Base-by-base conservation (phyloP, 768 basidiomycete species). In the Chalciporus piperatus region DNA sequence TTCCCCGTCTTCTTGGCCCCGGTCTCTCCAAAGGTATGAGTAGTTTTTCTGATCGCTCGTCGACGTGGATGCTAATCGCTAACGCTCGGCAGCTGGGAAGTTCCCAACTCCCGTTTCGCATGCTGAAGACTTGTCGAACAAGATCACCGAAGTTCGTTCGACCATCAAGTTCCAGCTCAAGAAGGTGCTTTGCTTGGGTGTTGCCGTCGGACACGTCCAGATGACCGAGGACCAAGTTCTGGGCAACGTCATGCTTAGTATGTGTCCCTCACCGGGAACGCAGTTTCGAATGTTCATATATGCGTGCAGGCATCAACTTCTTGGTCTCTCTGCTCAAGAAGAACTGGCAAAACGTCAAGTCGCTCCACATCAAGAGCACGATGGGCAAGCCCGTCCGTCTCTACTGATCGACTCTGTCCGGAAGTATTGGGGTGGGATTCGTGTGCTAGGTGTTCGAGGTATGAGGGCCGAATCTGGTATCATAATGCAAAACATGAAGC, bases 91-190 rank as follows among this genome's bases (percentile, higher is more conserved):
- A 93, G 94, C 97, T 67, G 96, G 95, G 70, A 98, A 98, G 72
- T 98, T 98, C 89, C 96, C 95, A 45, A 98, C 96, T 50, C 95
- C 97, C 62, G 84, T 99, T 70, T 87, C 92, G 17, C 92, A 94
- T 72, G 69, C 80, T 27, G 97, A 99, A 68, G 96, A 98, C 74
- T 76, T 99, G 49, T 63, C 66, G 68, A 88, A 84, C 79, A 98
- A 98, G 79, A 78, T 97, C 69, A 84, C 75, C 59, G 97, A 99
- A 73, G 95, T 99, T 61, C 89, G 92, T 69, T 96, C 93, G 60
- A 98, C 96, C 60, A 98, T 99, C 84, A 99, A 98, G 79, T 98
- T 98, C 90, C 96, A 98, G 82, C 84, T 98, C 50, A 98, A 98
- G 84, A 94, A 94, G 79, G 97, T 98, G 54, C 82, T 99, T 51